Base-by-base conservation (phyloP, 306 rosid species). In the Hylodesmum podocarpum region DNA sequence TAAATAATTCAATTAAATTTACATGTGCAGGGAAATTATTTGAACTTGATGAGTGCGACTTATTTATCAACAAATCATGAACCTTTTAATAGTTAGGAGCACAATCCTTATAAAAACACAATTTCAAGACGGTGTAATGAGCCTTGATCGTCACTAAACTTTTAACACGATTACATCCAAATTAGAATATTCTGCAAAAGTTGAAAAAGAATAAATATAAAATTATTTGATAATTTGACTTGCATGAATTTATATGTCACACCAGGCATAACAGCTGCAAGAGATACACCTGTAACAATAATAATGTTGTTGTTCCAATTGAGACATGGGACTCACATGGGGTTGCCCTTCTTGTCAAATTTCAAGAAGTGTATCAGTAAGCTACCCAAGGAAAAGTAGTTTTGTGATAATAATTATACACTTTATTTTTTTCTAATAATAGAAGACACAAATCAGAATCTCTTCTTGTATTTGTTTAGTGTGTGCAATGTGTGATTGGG, bases 321-420 rank as follows among this genome's bases (percentile, higher is more conserved):
- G 19, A 70, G 39, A 34, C 36, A 59, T 69, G 13, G 71, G 62
- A 14, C 14, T 70, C 82, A 78, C 77, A 47, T 78, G 83, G 78
- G 78, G 55, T 28, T 15, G 6, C 64, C 73, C 29, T 15, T 50
- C 18, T 25, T 55, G n/a, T 40, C 59, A 63, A 51, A 18, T 15
- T 62, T 18, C 54, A 54, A 65, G 65, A 22, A 78, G 70, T 10
- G 36, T 25, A 49, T 44, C 21, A 44, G 11, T 10, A 19, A 22
- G 81, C n/a, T 59, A 55, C 65, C 36, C 3, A 31, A 34, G 16
- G 40, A 78, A 62, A 36, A 22, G 6, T 29, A 22, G 6, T 29
- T 28, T 37, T 50, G 43, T 41, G 14, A n/a, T 62, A 72, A 70
- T 44, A 71, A 65, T 47, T 71, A 29, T 54, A 65, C 71, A 15